phyloP scores from a whole-genome alignment of 345 rosid species.

The Erodium maritimum region DNA sequence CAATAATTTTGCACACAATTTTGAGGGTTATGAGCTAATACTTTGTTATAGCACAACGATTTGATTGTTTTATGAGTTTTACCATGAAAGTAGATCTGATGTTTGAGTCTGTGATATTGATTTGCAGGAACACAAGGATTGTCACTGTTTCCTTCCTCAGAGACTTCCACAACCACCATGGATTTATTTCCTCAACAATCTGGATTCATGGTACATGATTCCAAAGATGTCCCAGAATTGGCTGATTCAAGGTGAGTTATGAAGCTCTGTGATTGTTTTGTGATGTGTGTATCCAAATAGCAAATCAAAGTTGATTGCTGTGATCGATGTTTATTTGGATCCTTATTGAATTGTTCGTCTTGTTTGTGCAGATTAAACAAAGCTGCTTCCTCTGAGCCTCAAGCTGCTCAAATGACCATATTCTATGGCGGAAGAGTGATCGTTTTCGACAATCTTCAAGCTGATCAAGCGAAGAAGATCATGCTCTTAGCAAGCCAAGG shows the following conservation, averaged over 20 bases:
- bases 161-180: conserved; percentile 28
- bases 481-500: conserved; percentile 49
- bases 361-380: conserved; percentile 14
- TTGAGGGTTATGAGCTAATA: no score
- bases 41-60: no score
- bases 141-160: background rate
- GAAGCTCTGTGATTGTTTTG: background rate
- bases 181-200: conserved; percentile 45
- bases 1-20: no score
- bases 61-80: background rate
- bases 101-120: conserved; percentile 12
- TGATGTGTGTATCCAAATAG: no score
- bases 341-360: conserved; percentile 2
- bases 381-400: conserved; percentile 16
- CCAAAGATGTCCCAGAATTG: conserved; percentile 23
- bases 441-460: conserved; percentile 55
- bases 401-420: conserved; percentile 67
- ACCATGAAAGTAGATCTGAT: background rate
- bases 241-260: conserved; percentile 28
- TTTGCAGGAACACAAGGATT: conserved; percentile 18
- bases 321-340: background rate
- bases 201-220: conserved; percentile 27
- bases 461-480: conserved; percentile 66
- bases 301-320: no score
- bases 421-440: conserved; percentile 71